Evolutionary conservation across 2,329 filamentous ascomycete species (phyloP).

Genomic region (Arthroderma sp.): DNA sequence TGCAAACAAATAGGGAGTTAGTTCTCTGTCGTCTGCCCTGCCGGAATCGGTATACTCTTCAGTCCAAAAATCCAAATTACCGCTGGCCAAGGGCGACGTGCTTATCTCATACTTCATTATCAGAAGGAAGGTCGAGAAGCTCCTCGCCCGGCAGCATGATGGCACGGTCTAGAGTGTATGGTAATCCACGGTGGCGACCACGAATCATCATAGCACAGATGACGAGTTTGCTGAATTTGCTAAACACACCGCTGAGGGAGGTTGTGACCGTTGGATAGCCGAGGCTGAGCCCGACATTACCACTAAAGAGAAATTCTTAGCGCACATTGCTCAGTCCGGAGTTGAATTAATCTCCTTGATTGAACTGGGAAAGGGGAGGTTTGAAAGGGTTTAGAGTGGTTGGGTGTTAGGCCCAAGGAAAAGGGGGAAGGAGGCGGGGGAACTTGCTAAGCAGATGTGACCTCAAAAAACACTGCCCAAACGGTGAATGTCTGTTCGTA

Average conservation of each 20-base stretch:
- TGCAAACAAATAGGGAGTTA: no score
- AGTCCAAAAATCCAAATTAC: no score
- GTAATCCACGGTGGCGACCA: slow-evolving; percentile 42
- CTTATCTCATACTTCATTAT: background rate
- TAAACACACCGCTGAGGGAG: slow-evolving; percentile 32
- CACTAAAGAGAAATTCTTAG: slow-evolving; percentile 10
- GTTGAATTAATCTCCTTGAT: slow-evolving; percentile 5
- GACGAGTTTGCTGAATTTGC: slow-evolving; percentile 38
- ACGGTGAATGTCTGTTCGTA: slow-evolving; percentile 7
- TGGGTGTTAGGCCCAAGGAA: background rate
- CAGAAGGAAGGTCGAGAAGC: background rate
- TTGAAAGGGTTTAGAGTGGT: background rate
- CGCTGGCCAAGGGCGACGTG: no score
- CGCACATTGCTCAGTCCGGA: no score
- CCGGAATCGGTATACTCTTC: no score
- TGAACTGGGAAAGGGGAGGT: background rate
- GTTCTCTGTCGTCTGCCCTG: no score
- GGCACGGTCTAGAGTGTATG: slow-evolving; percentile 40
- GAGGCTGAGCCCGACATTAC: slow-evolving; percentile 23
- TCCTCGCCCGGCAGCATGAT: slow-evolving; percentile 8
- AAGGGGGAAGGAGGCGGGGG: background rate
- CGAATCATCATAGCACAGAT: slow-evolving; percentile 44
- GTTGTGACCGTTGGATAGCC: slow-evolving; percentile 19
- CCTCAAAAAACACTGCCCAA: slow-evolving; percentile 29
- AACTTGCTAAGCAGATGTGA: slow-evolving; percentile 27